Conservation (phyloP, 495 filamentous ascomycete species). For the Hypomontagnella submonticulosa region DNA sequence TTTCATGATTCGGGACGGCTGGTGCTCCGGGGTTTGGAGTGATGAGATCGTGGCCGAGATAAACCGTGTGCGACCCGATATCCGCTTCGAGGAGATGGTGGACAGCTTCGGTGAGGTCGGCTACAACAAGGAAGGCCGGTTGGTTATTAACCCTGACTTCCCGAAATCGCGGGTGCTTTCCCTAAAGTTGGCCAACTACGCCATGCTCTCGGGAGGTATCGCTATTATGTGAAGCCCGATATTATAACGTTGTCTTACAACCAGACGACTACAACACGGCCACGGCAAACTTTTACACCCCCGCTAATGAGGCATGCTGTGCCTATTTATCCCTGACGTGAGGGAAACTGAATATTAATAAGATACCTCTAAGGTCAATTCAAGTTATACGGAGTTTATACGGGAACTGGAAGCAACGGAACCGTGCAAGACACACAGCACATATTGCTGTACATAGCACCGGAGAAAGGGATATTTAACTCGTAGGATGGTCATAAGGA, state of each 20-base stretch:
- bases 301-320: constrained; percentile 1
- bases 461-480: constrained; percentile 4
- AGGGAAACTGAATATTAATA: neutral
- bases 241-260: neutral
- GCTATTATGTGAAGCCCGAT: constrained; percentile 45
- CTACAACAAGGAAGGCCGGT: constrained; percentile 62
- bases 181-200: constrained; percentile 60
- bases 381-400: constrained; percentile 11
- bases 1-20: constrained; percentile 67
- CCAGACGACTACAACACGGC: constrained; percentile 6
- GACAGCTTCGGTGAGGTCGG: constrained; percentile 65
- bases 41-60: constrained; percentile 69
- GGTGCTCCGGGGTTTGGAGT: constrained; percentile 76
- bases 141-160: constrained; percentile 60
- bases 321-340: neutral
- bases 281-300: neutral
- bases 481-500: constrained; percentile 31
- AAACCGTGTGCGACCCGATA: constrained; percentile 62
- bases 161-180: constrained; percentile 57
- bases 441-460: constrained; percentile 13
- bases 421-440: neutral
- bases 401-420: constrained; percentile 16
- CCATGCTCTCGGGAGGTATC: constrained; percentile 54
- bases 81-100: constrained; percentile 66
- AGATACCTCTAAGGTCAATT: neutral